These are phyloP conservation scores for Monosporascus sp. DNA, from an alignment of 2,329 filamentous ascomycete genomes.

Conservation along the genomic window DNA sequence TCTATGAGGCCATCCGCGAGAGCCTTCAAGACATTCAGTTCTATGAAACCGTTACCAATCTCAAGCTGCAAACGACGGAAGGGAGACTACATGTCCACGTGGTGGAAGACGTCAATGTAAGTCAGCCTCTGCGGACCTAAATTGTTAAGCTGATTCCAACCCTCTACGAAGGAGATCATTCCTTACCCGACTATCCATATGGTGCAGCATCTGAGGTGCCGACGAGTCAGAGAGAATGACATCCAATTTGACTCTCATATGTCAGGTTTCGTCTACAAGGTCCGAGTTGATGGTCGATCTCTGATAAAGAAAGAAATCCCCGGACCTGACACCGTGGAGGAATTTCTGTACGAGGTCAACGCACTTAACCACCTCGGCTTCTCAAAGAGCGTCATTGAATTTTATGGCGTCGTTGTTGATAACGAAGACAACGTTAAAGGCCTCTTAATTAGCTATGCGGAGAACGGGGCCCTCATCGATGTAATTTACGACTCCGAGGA, in stretches of 20 bases:
- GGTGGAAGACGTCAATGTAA: slow-evolving; percentile 83
- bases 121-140: slow-evolving; percentile 22
- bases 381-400: slow-evolving; percentile 73
- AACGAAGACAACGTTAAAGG: slow-evolving; percentile 76
- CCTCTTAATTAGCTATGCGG: slow-evolving; percentile 80
- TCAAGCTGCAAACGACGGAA: slow-evolving; percentile 85
- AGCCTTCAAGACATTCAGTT: slow-evolving; percentile 92
- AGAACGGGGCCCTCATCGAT: slow-evolving; percentile 83
- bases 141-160: slow-evolving; percentile 3
- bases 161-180: slow-evolving; percentile 67
- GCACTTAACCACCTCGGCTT: slow-evolving; percentile 73
- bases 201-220: slow-evolving; percentile 66
- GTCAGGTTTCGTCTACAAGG: slow-evolving; percentile 96
- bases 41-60: slow-evolving; percentile 90
- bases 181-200: slow-evolving; percentile 70
- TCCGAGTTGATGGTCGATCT: slow-evolving; percentile 59
- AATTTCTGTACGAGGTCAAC: slow-evolving; percentile 97
- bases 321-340: slow-evolving; percentile 88
- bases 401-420: slow-evolving; percentile 84
- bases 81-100: slow-evolving; percentile 92
- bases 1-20: slow-evolving; percentile 91
- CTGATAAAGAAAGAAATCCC: slow-evolving; percentile 99
- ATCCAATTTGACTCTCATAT: slow-evolving; percentile 86
- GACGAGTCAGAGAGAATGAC: slow-evolving; percentile 63
- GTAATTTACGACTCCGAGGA: slow-evolving; percentile 75